Conservation (phyloP, 495 filamentous ascomycete species). For the Aspergillus kassunensis region DNA sequence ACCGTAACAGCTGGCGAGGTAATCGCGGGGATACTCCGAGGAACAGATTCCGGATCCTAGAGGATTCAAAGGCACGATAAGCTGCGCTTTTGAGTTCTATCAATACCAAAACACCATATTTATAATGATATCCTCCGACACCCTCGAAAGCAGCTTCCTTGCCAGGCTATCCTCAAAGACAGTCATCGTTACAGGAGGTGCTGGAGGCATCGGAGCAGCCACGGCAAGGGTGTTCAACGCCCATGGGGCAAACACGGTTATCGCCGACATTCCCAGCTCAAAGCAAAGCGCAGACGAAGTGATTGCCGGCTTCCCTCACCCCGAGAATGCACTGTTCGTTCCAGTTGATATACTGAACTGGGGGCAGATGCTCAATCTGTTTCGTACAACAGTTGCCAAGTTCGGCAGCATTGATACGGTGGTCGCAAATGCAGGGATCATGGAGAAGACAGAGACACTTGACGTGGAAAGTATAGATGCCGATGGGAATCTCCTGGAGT, state of each 20-base stretch:
- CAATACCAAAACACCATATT: too few species aligned
- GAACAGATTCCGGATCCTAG: too few species aligned
- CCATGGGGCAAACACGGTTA: constrained; percentile 26
- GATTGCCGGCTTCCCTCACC: constrained; percentile 16
- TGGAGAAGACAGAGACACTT: constrained; percentile 31
- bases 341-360: constrained; percentile 25
- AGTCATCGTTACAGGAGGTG: constrained; percentile 36
- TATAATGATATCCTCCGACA: too few species aligned
- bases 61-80: too few species aligned
- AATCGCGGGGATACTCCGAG: too few species aligned
- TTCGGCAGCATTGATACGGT: constrained; percentile 58
- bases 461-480: background rate
- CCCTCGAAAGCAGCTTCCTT: too few species aligned
- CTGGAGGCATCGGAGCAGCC: constrained; percentile 37
- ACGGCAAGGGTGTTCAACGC: constrained; percentile 24
- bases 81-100: too few species aligned
- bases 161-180: constrained; percentile 10
- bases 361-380: constrained; percentile 41
- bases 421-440: constrained; percentile 66
- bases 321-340: constrained; percentile 19
- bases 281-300: constrained; percentile 10
- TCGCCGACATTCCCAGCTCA: constrained; percentile 24
- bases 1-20: too few species aligned
- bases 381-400: constrained; percentile 46
- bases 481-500: background rate